Percentiles rank a stretch among this genome's conserved stretches.
Evolutionary conservation across 139 green algal genomes (phyloP).

Genomic region (Coelastrella sp.): DNA sequence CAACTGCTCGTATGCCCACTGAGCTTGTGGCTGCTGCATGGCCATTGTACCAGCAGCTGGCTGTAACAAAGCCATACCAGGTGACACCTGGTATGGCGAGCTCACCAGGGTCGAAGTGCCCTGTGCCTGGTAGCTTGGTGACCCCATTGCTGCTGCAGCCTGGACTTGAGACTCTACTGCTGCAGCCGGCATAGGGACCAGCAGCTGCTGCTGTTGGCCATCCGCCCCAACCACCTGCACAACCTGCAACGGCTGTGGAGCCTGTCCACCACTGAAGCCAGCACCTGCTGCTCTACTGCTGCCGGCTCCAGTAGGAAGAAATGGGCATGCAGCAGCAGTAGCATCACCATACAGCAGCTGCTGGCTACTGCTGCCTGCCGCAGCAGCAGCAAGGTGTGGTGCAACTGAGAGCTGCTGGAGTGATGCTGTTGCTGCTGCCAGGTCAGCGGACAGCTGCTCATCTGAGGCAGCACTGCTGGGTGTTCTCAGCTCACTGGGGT

Average conservation of each 20-base stretch:
- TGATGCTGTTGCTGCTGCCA: slow-evolving; percentile 17
- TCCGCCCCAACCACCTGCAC: neutral
- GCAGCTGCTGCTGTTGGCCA: slow-evolving; percentile 3
- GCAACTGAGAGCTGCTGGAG: slow-evolving; percentile 5
- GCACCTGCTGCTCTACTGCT: slow-evolving; percentile 2
- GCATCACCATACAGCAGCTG: too few relatives aligned
- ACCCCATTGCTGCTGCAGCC: neutral
- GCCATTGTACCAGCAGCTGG: too few relatives aligned
- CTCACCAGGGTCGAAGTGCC: too few relatives aligned
- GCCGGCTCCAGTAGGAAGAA: neutral
- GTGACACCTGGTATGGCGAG: too few relatives aligned
- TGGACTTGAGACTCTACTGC: neutral
- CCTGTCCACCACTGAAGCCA: neutral
- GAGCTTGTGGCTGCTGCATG: neutral
- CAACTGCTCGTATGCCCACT: neutral
- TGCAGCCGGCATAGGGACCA: neutral
- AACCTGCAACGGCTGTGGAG: slow-evolving; percentile 5
- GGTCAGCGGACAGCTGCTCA: neutral
- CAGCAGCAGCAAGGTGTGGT: neutral
- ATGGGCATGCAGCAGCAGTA: neutral
- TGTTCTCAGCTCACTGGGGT: slow-evolving; percentile 30
- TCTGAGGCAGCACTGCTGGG: neutral
- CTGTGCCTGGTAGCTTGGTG: neutral
- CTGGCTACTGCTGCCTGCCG: neutral
- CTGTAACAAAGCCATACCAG: too few relatives aligned